Conservation (phyloP, 2,329 filamentous ascomycete genomes). For the Calonectria pseudoturangicola region DNA sequence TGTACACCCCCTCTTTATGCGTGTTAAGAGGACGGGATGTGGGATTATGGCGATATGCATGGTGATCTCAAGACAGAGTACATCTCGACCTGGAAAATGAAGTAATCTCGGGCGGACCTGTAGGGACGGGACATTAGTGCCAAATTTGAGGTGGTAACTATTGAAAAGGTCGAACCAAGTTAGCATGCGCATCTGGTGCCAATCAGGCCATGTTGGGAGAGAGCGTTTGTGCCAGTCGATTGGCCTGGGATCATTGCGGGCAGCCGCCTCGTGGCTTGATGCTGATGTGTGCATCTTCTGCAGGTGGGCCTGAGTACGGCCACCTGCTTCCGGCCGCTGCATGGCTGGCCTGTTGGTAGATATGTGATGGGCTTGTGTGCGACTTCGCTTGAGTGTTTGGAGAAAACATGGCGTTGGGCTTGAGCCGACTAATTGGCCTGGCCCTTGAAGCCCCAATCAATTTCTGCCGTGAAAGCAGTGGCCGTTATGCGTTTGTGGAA, state of each 20-base stretch:
- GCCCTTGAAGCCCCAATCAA: slow-evolving; percentile 1
- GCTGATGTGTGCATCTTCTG: slow-evolving; percentile 22
- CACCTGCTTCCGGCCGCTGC: slow-evolving; percentile 16
- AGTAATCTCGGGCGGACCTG: slow-evolving; percentile 25
- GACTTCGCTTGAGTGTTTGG: slow-evolving; percentile 14
- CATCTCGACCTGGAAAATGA: slow-evolving; percentile 21
- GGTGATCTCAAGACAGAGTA: slow-evolving; percentile 12
- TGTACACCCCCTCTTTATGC: slow-evolving; percentile 9
- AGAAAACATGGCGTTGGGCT: slow-evolving; percentile 25
- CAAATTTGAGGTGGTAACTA: slow-evolving; percentile 10
- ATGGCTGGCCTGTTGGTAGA: slow-evolving; percentile 4
- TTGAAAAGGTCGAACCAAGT: not conserved
- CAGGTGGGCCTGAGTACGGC: slow-evolving; percentile 32
- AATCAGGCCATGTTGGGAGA: slow-evolving; percentile 25
- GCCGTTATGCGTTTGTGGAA: slow-evolving; percentile 16
- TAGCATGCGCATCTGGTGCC: slow-evolving; percentile 3
- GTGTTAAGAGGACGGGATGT: slow-evolving; percentile 16
- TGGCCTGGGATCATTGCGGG: slow-evolving; percentile 27
- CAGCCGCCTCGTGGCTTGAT: slow-evolving; percentile 34
- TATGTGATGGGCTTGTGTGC: not conserved
- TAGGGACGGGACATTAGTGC: not conserved
- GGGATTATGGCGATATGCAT: slow-evolving; percentile 32
- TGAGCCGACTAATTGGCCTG: slow-evolving; percentile 3
- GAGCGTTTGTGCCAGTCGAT: slow-evolving; percentile 5
- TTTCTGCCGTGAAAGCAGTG: slow-evolving; percentile 3